phyloP scores from a whole-genome alignment of 2,329 filamentous ascomycete genomes.

The Aureobasidium sp. region DNA sequence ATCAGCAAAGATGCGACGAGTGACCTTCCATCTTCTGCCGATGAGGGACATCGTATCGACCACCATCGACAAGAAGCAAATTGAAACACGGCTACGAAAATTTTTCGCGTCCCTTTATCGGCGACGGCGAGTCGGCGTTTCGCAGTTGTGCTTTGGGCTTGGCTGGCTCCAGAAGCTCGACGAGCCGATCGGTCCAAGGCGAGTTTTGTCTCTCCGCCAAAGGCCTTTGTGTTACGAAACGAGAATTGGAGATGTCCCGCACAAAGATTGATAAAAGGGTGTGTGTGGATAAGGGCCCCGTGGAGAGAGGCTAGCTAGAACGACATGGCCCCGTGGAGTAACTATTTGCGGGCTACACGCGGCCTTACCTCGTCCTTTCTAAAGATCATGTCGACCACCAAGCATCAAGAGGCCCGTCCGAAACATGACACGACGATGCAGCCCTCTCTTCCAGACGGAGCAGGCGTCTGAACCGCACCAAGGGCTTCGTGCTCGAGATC shows the following conservation, averaged over 20 bases:
- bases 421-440: not conserved
- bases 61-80: not conserved
- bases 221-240: not conserved
- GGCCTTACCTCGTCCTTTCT: conserved; percentile 5
- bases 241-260: not conserved
- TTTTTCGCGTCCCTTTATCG: conserved; percentile 9
- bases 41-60: conserved; percentile 3
- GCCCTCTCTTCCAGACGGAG: not conserved
- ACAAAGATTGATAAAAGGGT: not conserved
- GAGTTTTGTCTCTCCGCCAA: not conserved
- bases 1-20: not conserved
- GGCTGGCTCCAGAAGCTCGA: not conserved
- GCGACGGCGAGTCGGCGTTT: conserved; percentile 4
- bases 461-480: not conserved
- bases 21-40: not conserved
- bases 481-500: not conserved
- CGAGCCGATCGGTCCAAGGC: not conserved
- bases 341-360: not conserved
- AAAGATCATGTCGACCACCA: not conserved
- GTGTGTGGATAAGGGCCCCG: conserved; percentile 5
- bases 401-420: not conserved
- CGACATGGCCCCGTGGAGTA: conserved; percentile 9
- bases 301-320: conserved; percentile 1
- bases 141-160: not conserved
- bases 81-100: conserved; percentile 5